Conservation (phyloP, 768 basidiomycete genomes). For the Coprinopsis marcescibilis region DNA sequence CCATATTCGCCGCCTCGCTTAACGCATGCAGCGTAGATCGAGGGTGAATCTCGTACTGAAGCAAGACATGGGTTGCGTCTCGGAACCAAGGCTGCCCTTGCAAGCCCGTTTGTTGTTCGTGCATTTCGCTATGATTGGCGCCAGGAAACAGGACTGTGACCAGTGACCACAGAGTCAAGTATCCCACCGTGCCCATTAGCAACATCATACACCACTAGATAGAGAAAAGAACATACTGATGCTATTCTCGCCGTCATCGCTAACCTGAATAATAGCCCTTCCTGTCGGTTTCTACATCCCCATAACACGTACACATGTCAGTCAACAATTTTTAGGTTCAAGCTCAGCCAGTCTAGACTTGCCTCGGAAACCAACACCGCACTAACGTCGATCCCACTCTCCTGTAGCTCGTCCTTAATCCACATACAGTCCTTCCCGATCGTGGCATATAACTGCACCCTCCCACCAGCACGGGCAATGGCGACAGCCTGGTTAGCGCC, state of each 20-base stretch:
- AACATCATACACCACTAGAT: too few species aligned
- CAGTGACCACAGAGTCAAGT: conserved; percentile 2
- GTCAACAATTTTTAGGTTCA: not conserved
- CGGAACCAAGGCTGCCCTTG: conserved; percentile 19
- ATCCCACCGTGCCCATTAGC: not conserved
- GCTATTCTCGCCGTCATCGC: conserved; percentile 53
- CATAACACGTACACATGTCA: not conserved
- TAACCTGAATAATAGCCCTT: conserved; percentile 56
- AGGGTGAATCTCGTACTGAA: conserved; percentile 56
- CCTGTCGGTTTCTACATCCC: conserved; percentile 51
- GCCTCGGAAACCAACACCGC: conserved; percentile 37
- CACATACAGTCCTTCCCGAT: conserved; percentile 50
- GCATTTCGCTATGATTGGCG: conserved; percentile 43
- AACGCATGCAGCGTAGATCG: conserved; percentile 34
- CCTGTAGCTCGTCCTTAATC: conserved; percentile 35
- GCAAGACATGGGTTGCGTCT: conserved; percentile 42
- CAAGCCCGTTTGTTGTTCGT: conserved; percentile 18
- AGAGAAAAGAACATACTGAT: conserved; percentile 39
- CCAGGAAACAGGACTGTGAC: conserved; percentile 49
- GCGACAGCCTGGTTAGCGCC: conserved; percentile 63
- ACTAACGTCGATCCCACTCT: conserved; percentile 34
- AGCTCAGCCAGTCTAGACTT: conserved; percentile 8
- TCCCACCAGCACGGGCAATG: conserved; percentile 44
- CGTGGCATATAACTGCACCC: conserved; percentile 43
- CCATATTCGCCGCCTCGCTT: conserved; percentile 16